Conservation (phyloP, 1,284 basidiomycete genomes). For the Trametes sp. region DNA sequence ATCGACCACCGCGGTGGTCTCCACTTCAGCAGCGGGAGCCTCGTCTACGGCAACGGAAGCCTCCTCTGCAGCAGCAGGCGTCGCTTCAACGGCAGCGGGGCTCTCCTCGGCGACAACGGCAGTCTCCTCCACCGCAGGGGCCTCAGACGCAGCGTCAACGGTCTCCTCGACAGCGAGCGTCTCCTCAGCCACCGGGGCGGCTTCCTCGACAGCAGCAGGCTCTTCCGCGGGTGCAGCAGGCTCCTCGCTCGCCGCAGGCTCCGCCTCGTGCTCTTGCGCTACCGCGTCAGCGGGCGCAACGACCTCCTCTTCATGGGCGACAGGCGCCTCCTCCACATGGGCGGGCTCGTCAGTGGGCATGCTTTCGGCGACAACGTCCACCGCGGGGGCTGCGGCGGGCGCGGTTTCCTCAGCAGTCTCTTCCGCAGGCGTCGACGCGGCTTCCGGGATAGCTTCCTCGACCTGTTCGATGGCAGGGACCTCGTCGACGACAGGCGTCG, state of each 20-base stretch:
- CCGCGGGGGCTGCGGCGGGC: neutral
- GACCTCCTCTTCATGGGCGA: constrained; percentile 12
- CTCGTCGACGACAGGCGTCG: constrained; percentile 7
- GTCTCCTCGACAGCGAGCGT: constrained; percentile 11
- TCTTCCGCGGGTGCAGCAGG: constrained; percentile 7
- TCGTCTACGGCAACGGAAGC: neutral
- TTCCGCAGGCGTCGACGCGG: neutral
- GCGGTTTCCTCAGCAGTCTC: neutral
- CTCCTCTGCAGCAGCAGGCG: constrained; percentile 18
- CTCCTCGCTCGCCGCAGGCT: constrained; percentile 4
- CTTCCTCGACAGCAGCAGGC: constrained; percentile 9
- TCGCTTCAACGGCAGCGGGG: constrained; percentile 6
- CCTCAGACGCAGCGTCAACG: neutral
- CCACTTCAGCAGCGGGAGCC: neutral
- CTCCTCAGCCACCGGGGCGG: constrained; percentile 1
- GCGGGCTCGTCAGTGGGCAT: constrained; percentile 6
- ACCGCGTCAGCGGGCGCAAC: constrained; percentile 13
- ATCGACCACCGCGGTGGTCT: too few species aligned
- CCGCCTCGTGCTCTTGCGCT: neutral
- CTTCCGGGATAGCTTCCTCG: constrained; percentile 5
- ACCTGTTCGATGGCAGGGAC: constrained; percentile 9
- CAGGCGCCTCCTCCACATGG: constrained; percentile 13
- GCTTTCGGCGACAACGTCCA: neutral
- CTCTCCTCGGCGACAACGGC: constrained; percentile 1
- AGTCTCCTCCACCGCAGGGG: neutral